Evolutionary conservation across 352 stramenopile species (phyloP).

Genomic region (Phytophthora litchii): DNA sequence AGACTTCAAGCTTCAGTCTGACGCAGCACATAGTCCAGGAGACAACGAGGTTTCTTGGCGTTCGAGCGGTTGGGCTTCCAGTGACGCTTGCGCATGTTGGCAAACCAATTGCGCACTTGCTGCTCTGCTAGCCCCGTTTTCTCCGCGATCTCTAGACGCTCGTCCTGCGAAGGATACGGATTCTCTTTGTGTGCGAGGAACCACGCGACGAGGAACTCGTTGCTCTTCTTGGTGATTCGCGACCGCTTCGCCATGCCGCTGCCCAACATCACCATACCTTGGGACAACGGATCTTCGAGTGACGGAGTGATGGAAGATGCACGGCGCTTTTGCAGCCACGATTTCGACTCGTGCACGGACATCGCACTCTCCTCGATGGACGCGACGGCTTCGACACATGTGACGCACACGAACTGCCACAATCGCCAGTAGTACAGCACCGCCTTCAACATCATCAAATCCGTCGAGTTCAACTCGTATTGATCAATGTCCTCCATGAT

Average conservation of each 20-base stretch:
- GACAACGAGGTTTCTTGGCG: slow-evolving; percentile 77
- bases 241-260: slow-evolving; percentile 43
- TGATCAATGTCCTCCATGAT: slow-evolving; percentile 32
- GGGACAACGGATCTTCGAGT: slow-evolving; percentile 43
- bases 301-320: slow-evolving; percentile 36
- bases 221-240: slow-evolving; percentile 72
- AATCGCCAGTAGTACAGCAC: slow-evolving; percentile 58
- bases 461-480: slow-evolving; percentile 32
- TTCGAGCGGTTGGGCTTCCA: slow-evolving; percentile 81
- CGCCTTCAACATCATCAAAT: slow-evolving; percentile 64
- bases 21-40: slow-evolving; percentile 81
- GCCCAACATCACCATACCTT: slow-evolving; percentile 39
- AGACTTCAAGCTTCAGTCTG: slow-evolving; percentile 46
- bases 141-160: slow-evolving; percentile 71
- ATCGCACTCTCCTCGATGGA: slow-evolving; percentile 38
- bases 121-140: slow-evolving; percentile 77
- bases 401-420: slow-evolving; percentile 54
- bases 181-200: slow-evolving; percentile 88
- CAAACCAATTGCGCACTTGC: slow-evolving; percentile 90
- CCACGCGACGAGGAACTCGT: slow-evolving; percentile 88
- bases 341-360: slow-evolving; percentile 8
- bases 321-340: slow-evolving; percentile 33
- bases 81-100: slow-evolving; percentile 90
- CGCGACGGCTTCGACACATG: slow-evolving; percentile 50
- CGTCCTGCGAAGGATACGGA: slow-evolving; percentile 71